A percentile compares a stretch with the other conserved stretches of the same genome.
These are phyloP conservation scores for Physcomitrium patens DNA, from an alignment of 225 moss, liverwort and hornwort species.

Conservation along the genomic window DNA sequence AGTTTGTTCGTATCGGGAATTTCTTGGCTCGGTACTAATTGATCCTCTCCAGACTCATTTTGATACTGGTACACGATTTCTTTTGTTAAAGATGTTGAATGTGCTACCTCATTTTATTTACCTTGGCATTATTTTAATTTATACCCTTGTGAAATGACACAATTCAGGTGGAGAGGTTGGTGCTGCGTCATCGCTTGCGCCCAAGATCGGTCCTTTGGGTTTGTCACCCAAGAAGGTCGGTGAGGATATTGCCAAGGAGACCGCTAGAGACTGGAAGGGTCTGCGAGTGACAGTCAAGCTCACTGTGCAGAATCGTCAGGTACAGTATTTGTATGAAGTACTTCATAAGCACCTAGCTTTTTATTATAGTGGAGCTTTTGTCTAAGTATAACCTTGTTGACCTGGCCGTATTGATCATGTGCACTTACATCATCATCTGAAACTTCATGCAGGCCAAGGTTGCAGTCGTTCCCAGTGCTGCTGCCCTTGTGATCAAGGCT, in stretches of 20 bases:
- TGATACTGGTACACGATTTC: background rate
- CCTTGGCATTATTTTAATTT: background rate
- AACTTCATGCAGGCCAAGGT: constrained; percentile 41
- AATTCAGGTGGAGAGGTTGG: constrained; percentile 75
- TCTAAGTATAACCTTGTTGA: no score
- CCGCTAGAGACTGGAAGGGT: constrained; percentile 88
- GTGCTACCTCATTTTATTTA: background rate
- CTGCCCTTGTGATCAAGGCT: constrained; percentile 62
- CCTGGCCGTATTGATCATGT: no score
- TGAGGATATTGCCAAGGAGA: constrained; percentile 91
- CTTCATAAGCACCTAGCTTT: no score
- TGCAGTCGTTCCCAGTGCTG: constrained; percentile 56
- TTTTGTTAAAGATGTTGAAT: background rate
- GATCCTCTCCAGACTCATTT: background rate
- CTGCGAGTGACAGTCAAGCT: constrained; percentile 83
- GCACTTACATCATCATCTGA: background rate
- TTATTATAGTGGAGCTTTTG: background rate
- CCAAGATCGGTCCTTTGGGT: constrained; percentile 83
- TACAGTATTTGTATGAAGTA: background rate
- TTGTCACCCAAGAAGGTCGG: constrained; percentile 84
- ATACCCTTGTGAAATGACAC: background rate
- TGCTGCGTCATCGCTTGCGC: constrained; percentile 83
- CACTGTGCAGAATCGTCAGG: constrained; percentile 64
- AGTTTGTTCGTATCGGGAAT: no score
- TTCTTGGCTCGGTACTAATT: no score